phyloP scores from a whole-genome alignment of 1,139 yeast genomes.

The Pichiaceae sp. region DNA sequence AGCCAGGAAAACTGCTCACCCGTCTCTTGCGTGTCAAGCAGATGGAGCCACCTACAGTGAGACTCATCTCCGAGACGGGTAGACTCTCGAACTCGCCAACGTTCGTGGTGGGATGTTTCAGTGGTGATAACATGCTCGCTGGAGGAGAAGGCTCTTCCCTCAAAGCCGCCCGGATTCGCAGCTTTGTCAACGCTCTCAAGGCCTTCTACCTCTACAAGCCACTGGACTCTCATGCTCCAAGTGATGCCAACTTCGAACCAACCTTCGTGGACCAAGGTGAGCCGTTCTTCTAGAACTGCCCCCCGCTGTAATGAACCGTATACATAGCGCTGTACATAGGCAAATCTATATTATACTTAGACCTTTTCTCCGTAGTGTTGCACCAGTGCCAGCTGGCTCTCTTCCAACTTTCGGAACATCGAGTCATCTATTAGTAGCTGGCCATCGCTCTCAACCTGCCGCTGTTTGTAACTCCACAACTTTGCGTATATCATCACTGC shows the following conservation, averaged over 20 bases:
- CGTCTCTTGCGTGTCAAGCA: constrained; percentile 71
- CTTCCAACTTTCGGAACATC: constrained; percentile 16
- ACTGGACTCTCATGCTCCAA: constrained; percentile 49
- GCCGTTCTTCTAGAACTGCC: constrained; percentile 24
- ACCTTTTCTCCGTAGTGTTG: constrained; percentile 10
- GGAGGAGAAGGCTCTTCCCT: constrained; percentile 94
- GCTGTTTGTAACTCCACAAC: constrained; percentile 10
- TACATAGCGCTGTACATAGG: not conserved
- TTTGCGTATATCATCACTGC: constrained; percentile 15
- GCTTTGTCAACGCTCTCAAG: constrained; percentile 85
- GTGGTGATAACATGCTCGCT: constrained; percentile 77
- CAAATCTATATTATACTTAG: too few relatives aligned
- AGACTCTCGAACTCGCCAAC: constrained; percentile 78
- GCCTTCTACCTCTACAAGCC: constrained; percentile 91
- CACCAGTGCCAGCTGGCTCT: constrained; percentile 13
- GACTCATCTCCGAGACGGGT: constrained; percentile 90
- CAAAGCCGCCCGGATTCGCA: constrained; percentile 86
- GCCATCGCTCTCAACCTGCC: constrained; percentile 10
- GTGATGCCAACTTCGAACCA: constrained; percentile 44
- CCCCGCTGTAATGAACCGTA: not conserved
- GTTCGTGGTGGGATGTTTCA: constrained; percentile 84
- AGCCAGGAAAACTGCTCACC: constrained; percentile 81
- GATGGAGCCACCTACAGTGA: constrained; percentile 68
- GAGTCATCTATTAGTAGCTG: constrained; percentile 18
- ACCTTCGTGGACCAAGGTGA: constrained; percentile 47